phyloP scores from a whole-genome alignment of 495 filamentous ascomycete genomes.

The Podospora appendiculata region DNA sequence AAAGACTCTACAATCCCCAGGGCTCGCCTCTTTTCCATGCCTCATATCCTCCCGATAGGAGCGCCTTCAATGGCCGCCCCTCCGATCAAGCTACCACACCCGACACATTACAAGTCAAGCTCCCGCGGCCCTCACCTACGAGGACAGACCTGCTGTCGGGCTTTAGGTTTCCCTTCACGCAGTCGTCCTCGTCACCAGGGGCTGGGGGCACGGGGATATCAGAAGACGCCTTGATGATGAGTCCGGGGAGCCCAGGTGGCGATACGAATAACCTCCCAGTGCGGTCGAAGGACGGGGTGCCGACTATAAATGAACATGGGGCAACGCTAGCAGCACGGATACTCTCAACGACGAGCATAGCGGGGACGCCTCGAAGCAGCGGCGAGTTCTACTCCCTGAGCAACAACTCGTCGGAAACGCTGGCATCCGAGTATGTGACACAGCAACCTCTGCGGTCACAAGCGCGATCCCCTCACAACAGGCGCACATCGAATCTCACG shows the following conservation, averaged over 20 bases:
- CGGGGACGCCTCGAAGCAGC: constrained; percentile 73
- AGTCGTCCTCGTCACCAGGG: constrained; percentile 31
- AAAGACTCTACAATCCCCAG: constrained; percentile 27
- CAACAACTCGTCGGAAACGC: constrained; percentile 87
- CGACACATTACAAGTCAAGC: constrained; percentile 27
- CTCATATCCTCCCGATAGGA: constrained; percentile 37
- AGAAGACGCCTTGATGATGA: constrained; percentile 19
- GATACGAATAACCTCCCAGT: constrained; percentile 24
- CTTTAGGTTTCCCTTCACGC: constrained; percentile 61
- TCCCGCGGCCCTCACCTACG: constrained; percentile 20
- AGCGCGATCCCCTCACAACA: constrained; percentile 48
- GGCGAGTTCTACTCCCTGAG: constrained; percentile 90
- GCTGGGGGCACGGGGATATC: neutral
- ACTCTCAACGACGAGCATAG: constrained; percentile 62
- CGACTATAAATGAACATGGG: constrained; percentile 45
- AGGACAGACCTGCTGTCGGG: constrained; percentile 42
- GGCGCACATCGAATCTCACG: constrained; percentile 55
- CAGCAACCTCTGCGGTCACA: constrained; percentile 42
- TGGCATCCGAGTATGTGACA: constrained; percentile 82
- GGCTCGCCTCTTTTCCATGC: constrained; percentile 40
- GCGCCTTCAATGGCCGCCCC: constrained; percentile 23
- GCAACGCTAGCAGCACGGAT: constrained; percentile 57
- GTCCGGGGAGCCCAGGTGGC: constrained; percentile 26
- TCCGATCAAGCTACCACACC: constrained; percentile 31
- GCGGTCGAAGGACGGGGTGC: constrained; percentile 34